These are phyloP conservation scores for Lithohypha guttulata DNA, from an alignment of 2,329 filamentous ascomycete genomes.

Conservation along the genomic window DNA sequence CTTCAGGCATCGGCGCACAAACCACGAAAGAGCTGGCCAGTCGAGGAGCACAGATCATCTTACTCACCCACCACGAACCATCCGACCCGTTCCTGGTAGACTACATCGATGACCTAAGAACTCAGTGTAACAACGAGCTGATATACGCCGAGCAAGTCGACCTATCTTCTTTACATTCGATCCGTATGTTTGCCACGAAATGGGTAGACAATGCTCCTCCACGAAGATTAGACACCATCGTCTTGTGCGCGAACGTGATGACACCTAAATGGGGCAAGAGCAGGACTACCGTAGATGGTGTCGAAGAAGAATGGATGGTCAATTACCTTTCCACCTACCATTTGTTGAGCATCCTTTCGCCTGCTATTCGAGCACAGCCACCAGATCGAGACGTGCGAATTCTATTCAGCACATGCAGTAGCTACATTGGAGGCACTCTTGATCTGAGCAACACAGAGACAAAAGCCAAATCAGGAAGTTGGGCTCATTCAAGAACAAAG, in stretches of 20 bases:
- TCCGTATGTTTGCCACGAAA: conserved; percentile 86
- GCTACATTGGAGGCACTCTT: conserved; percentile 70
- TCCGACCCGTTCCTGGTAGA: conserved; percentile 84
- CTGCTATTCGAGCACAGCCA: conserved; percentile 80
- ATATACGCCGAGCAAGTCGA: conserved; percentile 96
- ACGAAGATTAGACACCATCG: conserved; percentile 76
- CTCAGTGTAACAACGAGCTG: conserved; percentile 65
- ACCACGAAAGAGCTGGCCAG: conserved; percentile 63
- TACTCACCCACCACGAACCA: conserved; percentile 72
- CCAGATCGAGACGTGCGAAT: conserved; percentile 87
- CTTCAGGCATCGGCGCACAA: conserved; percentile 77
- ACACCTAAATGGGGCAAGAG: conserved; percentile 55
- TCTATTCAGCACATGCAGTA: conserved; percentile 74
- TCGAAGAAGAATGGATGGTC: conserved; percentile 85
- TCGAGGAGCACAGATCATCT: conserved; percentile 79
- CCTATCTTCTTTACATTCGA: conserved; percentile 74
- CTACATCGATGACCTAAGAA: conserved; percentile 79
- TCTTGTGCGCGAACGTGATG: conserved; percentile 73
- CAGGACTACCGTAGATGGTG: conserved; percentile 59
- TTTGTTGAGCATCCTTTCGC: conserved; percentile 78
- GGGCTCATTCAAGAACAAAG: conserved; percentile 49
- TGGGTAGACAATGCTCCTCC: conserved; percentile 96
- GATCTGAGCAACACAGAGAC: conserved; percentile 31
- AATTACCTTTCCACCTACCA: conserved; percentile 97
- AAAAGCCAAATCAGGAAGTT: conserved; percentile 18